Conservation (phyloP, 2,329 filamentous ascomycete genomes). For the Neopestalotiopsis sp. region DNA sequence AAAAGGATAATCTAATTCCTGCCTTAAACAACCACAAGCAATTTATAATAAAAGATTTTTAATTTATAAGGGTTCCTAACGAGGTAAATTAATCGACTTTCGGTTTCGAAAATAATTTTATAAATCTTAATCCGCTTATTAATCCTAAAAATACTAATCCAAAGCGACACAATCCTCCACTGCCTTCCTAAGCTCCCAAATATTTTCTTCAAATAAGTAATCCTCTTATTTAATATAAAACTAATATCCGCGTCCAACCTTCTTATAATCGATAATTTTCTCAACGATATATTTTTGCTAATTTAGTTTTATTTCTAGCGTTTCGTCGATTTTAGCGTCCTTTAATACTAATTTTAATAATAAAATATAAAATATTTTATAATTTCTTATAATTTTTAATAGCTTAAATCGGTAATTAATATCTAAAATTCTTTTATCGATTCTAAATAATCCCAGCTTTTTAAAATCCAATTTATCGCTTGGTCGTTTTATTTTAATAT, state of each 20-base stretch:
- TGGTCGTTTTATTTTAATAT: slow-evolving; percentile 1
- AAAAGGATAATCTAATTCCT: too few species aligned
- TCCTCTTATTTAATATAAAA: background rate
- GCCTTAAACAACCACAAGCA: too few species aligned
- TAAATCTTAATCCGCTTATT: too few species aligned
- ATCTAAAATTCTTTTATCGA: background rate
- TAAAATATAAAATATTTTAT: background rate
- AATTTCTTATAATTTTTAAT: background rate
- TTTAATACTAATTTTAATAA: background rate
- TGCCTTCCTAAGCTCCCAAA: too few species aligned
- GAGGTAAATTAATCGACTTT: too few species aligned
- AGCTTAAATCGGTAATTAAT: background rate
- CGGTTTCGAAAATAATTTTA: too few species aligned
- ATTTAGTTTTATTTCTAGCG: slow-evolving; percentile 17
- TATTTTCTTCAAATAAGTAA: too few species aligned
- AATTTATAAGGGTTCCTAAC: too few species aligned
- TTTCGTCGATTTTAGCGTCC: background rate
- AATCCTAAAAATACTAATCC: too few species aligned
- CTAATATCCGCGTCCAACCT: accelerated
- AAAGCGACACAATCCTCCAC: too few species aligned
- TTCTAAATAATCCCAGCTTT: background rate
- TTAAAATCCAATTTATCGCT: background rate
- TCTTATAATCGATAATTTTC: slow-evolving; percentile 16
- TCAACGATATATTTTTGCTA: slow-evolving; percentile 19
- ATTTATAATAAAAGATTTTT: too few species aligned